Conservation (phyloP, 1,284 basidiomycete species). For the Coniferiporia weirii region DNA sequence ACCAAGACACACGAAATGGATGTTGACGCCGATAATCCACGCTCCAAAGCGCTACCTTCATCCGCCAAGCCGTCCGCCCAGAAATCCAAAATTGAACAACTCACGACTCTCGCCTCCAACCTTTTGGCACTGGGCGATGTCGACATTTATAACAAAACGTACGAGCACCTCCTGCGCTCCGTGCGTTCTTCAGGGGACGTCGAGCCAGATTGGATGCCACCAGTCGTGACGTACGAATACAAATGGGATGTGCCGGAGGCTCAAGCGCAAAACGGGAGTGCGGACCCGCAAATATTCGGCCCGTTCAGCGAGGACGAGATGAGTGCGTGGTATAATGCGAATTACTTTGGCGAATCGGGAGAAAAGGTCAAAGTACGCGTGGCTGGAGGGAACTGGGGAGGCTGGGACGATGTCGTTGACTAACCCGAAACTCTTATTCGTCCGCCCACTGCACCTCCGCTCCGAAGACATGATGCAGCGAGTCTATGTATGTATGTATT, state of each 20-base stretch:
- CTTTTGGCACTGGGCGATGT: conserved; percentile 79
- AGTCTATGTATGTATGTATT: background rate
- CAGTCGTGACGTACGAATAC: conserved; percentile 73
- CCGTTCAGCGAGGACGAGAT: conserved; percentile 75
- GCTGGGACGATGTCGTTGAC: conserved; percentile 49
- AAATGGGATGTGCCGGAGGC: conserved; percentile 60
- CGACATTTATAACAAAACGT: conserved; percentile 79
- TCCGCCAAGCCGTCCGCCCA: conserved; percentile 29
- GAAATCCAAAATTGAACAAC: conserved; percentile 58
- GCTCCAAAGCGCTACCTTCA: conserved; percentile 24
- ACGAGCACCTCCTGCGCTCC: conserved; percentile 74
- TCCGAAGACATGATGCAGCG: background rate
- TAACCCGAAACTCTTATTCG: background rate
- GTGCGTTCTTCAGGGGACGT: conserved; percentile 69
- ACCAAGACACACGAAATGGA: conserved; percentile 2
- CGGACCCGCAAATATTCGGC: conserved; percentile 56
- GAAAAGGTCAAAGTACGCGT: conserved; percentile 68
- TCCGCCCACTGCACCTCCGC: too few species aligned
- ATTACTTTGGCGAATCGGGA: conserved; percentile 68
- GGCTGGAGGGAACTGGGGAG: conserved; percentile 60
- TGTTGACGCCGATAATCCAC: conserved; percentile 13
- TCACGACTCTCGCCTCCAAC: conserved; percentile 78
- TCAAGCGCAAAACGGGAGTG: conserved; percentile 31
- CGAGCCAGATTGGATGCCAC: conserved; percentile 64
- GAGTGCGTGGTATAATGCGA: conserved; percentile 66